A percentile compares a stretch with the other conserved stretches of the same genome.
Conservation (phyloP, 257 asterid species). For the Lithospermum erythrorhizon region DNA sequence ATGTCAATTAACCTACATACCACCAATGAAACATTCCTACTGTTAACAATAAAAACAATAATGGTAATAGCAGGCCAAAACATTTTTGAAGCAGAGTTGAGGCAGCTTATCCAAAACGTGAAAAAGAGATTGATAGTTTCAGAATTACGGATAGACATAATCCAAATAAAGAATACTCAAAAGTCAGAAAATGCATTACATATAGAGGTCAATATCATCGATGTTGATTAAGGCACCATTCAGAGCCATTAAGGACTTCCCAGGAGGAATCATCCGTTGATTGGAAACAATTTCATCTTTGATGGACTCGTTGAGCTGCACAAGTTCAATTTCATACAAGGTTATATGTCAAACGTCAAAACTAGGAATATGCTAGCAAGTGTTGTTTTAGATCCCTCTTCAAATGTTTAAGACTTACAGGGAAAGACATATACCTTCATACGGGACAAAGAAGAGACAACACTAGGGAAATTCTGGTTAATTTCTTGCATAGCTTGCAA, state of each 20-base stretch:
- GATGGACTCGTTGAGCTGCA: slow-evolving; percentile 87
- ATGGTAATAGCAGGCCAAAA: background rate
- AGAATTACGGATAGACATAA: background rate
- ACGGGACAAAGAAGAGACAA: slow-evolving; percentile 91
- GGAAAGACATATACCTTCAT: slow-evolving; percentile 56
- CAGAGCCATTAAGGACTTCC: slow-evolving; percentile 93
- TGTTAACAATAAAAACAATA: background rate
- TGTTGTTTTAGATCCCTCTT: no score
- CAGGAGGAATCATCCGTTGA: slow-evolving; percentile 98
- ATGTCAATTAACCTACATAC: slow-evolving; percentile 69
- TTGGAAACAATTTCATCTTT: slow-evolving; percentile 86
- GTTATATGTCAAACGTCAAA: slow-evolving; percentile 15
- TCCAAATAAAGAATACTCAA: slow-evolving; percentile 6
- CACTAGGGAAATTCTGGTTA: slow-evolving; percentile 86
- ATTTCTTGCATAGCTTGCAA: slow-evolving; percentile 92
- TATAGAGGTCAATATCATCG: slow-evolving; percentile 90
- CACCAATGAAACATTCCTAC: slow-evolving; percentile 14
- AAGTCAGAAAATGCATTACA: slow-evolving; percentile 48
- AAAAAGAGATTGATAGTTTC: background rate
- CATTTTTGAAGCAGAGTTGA: background rate
- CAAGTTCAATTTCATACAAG: slow-evolving; percentile 16
- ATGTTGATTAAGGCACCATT: slow-evolving; percentile 93
- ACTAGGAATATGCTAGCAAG: background rate
- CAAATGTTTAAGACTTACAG: background rate
- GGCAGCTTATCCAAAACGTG: background rate